A percentile compares a stretch with the other conserved stretches of the same genome.
Conservation (phyloP, 176 grass and related monocot genomes). For the Lolium perenne region DNA sequence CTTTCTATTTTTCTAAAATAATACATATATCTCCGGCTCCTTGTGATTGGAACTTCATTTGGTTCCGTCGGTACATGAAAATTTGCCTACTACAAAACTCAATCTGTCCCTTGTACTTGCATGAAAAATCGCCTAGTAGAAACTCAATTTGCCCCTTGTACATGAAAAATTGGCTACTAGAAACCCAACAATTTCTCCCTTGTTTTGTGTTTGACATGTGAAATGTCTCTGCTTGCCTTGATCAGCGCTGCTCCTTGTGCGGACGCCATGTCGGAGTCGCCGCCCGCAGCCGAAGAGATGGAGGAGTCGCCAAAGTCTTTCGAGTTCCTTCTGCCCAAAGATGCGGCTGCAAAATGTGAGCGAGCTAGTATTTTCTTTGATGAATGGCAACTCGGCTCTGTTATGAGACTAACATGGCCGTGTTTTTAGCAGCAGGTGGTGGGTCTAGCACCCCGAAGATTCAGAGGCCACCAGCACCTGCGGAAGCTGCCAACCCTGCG, state of each 20-base stretch:
- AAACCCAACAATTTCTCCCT: background rate
- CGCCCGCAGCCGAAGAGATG: background rate
- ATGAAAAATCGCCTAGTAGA: too few relatives aligned
- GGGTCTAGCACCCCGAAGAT: constrained; percentile 54
- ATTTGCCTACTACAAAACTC: background rate
- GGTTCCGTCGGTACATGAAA: background rate
- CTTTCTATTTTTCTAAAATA: background rate
- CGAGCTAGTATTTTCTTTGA: background rate
- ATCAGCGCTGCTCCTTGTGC: constrained; percentile 21
- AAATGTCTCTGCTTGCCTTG: background rate
- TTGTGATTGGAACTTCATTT: background rate
- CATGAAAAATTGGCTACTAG: background rate
- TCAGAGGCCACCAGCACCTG: constrained; percentile 36
- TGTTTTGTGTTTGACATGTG: constrained; percentile 4
- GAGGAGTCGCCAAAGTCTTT: constrained; percentile 37
- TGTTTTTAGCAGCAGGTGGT: constrained; percentile 39
- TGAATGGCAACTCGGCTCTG: background rate
- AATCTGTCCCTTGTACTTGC: background rate
- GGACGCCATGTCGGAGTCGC: constrained; percentile 15
- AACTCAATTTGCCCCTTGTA: too few relatives aligned
- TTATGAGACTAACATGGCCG: constrained; percentile 8
- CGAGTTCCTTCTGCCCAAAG: constrained; percentile 44
- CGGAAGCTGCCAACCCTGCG: background rate
- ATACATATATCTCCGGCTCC: background rate
- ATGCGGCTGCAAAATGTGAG: constrained; percentile 43